Evolutionary conservation across 257 asterid species (phyloP).

Genomic region (Nicotiana sylvestris): DNA sequence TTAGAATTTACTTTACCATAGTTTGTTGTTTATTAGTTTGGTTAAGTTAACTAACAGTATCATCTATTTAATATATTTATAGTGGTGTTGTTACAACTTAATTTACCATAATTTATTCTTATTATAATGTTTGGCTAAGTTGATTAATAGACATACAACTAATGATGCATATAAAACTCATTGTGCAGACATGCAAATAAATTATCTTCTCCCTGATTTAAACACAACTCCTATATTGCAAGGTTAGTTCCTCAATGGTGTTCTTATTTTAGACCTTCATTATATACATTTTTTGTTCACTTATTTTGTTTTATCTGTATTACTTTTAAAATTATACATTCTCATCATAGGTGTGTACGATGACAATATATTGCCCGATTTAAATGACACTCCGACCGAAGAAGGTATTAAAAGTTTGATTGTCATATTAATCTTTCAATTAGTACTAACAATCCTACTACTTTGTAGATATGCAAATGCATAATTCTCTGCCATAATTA

Average conservation of each 20-base stretch:
- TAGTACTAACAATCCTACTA: neutral
- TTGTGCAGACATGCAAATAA: neutral
- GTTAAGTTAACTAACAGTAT: no score
- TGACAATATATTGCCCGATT: neutral
- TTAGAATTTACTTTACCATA: no score
- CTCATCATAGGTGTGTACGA: neutral
- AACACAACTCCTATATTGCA: neutral
- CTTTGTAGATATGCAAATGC: neutral
- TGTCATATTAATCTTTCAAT: neutral
- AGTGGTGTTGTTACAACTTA: no score
- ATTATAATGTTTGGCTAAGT: no score
- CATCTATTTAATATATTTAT: no score
- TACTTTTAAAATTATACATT: neutral
- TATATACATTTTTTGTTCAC: neutral
- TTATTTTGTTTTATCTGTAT: neutral
- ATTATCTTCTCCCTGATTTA: neutral
- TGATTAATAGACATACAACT: no score
- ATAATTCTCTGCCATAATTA: neutral
- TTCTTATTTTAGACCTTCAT: no score
- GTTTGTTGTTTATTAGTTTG: no score
- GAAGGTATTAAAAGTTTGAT: neutral
- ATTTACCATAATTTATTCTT: no score
- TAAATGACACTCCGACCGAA: neutral
- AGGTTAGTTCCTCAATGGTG: neutral
- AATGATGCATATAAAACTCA: no score